Base-by-base conservation (phyloP, 2,329 filamentous ascomycete species). In the Ascocoryne sarcoides region DNA sequence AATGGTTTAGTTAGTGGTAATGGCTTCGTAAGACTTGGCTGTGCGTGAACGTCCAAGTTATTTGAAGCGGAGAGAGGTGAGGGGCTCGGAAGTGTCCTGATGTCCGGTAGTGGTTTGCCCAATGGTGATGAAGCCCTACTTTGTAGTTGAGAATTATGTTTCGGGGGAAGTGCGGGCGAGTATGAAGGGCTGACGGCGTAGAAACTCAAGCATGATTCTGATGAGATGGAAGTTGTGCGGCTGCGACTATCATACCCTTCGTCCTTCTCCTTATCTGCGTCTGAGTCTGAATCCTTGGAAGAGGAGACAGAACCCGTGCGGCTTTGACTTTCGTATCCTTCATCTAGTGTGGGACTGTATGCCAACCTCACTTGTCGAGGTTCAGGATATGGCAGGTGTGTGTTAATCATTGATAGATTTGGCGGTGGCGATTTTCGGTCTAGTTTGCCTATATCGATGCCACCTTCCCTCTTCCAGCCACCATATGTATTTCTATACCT, bases 401-500 rank as follows among this genome's bases (percentile, higher is more conserved):
- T 26, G 12, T 26, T 26, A 12, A 26, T 26, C 12, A 7, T 26
- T 12, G 12, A 26, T 7, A 7, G 23, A 26, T 26, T 26, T 26
- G 43, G 19, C 38, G 54, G 40, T 39, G 53, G 28, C 7, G 23
- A 26, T 26, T 7, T 12, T 12, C 7, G 23, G 7, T 7, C 12
- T 7, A 12, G 23, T 7, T 7, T 12, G 7, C 23, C 23, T 53
- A 56, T 50, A 59, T 37, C 65, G 42, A 78, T 71, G 4, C 67
- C 73, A 4, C 69, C 66, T 2, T 59, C 51, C 8, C 62, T 55
- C 12, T 66, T 63, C 0, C 53, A 53, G 0, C 74, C 74, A 1
- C 74, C 75, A 44, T 79, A 79, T 0, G 70, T 68, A 10, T 65
- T 64, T 21, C 65, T 65, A 53, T 79, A 79, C 64, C 74, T 75